Evolutionary conservation across 768 basidiomycete genomes (phyloP).

Genomic region (Tylopilus rubrobrunneus): DNA sequence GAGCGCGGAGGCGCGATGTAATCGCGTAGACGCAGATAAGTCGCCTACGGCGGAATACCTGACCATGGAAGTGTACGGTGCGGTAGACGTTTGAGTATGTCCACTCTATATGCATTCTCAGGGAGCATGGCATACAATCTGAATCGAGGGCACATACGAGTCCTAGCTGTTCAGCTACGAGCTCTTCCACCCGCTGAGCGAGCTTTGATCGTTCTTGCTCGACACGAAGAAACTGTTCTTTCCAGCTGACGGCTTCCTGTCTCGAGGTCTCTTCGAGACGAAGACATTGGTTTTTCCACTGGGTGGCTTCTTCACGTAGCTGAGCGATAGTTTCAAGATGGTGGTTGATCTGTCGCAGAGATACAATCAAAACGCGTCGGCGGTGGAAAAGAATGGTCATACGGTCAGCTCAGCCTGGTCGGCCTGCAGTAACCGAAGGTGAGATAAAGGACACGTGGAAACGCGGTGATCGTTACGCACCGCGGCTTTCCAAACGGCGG

Average conservation of each 20-base stretch:
- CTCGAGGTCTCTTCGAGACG: slow-evolving; percentile 45
- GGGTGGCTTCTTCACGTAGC: slow-evolving; percentile 58
- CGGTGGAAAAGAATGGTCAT: slow-evolving; percentile 14
- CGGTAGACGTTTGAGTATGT: slow-evolving; percentile 11
- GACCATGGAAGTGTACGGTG: slow-evolving; percentile 35
- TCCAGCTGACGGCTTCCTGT: slow-evolving; percentile 63
- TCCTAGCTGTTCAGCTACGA: slow-evolving; percentile 44
- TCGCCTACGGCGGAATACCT: slow-evolving; percentile 20
- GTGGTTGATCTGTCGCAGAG: slow-evolving; percentile 45
- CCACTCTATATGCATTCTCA: slow-evolving; percentile 11
- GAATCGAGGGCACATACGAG: slow-evolving; percentile 34
- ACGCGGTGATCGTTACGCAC: slow-evolving; percentile 37
- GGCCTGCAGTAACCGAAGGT: slow-evolving; percentile 32
- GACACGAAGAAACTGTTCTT: slow-evolving; percentile 73
- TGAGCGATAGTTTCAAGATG: slow-evolving; percentile 59
- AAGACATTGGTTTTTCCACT: slow-evolving; percentile 69
- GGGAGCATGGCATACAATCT: background rate
- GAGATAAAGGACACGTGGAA: slow-evolving; percentile 7
- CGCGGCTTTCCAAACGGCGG: slow-evolving; percentile 38
- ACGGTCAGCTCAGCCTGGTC: slow-evolving; percentile 58
- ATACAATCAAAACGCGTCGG: background rate
- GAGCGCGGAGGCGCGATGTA: slow-evolving; percentile 13
- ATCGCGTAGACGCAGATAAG: slow-evolving; percentile 28
- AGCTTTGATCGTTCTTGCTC: slow-evolving; percentile 64
- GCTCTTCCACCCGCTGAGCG: slow-evolving; percentile 54